A percentile compares a stretch with the other conserved stretches of the same genome.
phyloP scores from a whole-genome alignment of 345 rosid species.

The Citrus maxima region DNA sequence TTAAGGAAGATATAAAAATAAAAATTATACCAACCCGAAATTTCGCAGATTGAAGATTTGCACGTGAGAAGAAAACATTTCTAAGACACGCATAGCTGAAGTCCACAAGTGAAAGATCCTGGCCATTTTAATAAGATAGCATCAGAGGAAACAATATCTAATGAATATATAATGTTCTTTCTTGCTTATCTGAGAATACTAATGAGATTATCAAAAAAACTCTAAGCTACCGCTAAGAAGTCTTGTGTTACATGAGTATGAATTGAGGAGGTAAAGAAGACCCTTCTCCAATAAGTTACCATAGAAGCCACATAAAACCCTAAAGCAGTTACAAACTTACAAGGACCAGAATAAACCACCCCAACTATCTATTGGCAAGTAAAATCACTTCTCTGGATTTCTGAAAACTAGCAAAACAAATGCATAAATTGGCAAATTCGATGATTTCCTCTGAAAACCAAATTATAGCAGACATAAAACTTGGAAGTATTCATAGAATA shows the following conservation, averaged over 20 bases:
- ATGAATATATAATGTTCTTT: neutral
- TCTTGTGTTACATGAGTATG: neutral
- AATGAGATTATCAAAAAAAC: neutral
- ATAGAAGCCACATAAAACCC: neutral
- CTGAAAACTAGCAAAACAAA: neutral
- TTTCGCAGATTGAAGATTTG: constrained; percentile 83
- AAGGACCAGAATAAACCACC: neutral
- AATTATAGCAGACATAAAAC: neutral
- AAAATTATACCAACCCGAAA: constrained; percentile 54
- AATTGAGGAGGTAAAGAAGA: neutral
- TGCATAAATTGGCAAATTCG: neutral
- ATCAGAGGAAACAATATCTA: constrained; percentile 1
- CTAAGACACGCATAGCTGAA: constrained; percentile 85
- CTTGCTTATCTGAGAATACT: neutral
- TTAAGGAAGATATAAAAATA: neutral
- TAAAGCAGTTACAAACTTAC: neutral
- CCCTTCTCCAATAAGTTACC: neutral
- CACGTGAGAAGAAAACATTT: constrained; percentile 88
- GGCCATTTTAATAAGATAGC: constrained; percentile 19
- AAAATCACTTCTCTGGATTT: neutral
- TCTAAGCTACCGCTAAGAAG: neutral
- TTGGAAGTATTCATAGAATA: neutral
- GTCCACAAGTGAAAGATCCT: constrained; percentile 85
- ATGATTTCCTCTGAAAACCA: neutral
- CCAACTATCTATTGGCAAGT: neutral